These are phyloP conservation scores for Cucurbita ficifolia DNA, from an alignment of 306 rosid species.

Conservation along the genomic window DNA sequence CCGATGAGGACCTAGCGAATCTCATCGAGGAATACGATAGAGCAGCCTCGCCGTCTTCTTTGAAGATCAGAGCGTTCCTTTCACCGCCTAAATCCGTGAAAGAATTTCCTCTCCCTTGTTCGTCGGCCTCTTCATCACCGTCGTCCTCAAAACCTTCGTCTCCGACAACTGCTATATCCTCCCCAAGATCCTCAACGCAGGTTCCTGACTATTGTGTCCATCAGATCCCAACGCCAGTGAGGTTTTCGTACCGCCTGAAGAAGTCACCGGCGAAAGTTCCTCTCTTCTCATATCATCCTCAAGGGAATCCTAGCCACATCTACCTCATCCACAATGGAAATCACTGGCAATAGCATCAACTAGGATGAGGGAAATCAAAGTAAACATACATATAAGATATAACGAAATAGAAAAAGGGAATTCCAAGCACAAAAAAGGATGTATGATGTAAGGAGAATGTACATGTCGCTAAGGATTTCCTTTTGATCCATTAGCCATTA, in stretches of 20 bases:
- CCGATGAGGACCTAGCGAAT: slow-evolving; percentile 76
- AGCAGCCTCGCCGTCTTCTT: slow-evolving; percentile 17
- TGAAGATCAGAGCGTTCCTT: slow-evolving; percentile 80
- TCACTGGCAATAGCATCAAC: slow-evolving; percentile 46
- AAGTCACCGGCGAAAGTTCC: slow-evolving; percentile 29
- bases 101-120: slow-evolving; percentile 20
- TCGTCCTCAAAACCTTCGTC: slow-evolving; percentile 29
- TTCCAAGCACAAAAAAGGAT: slow-evolving; percentile 3
- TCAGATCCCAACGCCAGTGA: slow-evolving; percentile 25
- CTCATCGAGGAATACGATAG: slow-evolving; percentile 78
- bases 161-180: slow-evolving; percentile 14
- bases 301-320: slow-evolving; percentile 26
- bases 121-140: slow-evolving; percentile 35
- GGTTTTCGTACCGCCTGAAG: slow-evolving; percentile 14
- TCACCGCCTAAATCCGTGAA: slow-evolving; percentile 39
- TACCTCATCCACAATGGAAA: slow-evolving; percentile 58
- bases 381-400: slow-evolving; percentile 2
- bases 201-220: slow-evolving; percentile 24
- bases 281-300: slow-evolving; percentile 30
- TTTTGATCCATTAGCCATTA: slow-evolving; percentile 35
- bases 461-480: slow-evolving; percentile 29
- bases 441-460: slow-evolving; percentile 38
- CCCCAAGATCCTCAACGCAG: slow-evolving; percentile 19
- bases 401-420: not conserved
- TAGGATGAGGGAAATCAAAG: slow-evolving; percentile 6